phyloP scores from a whole-genome alignment of 192 early-diverging fungal species.

The Backusella morwellensis region DNA sequence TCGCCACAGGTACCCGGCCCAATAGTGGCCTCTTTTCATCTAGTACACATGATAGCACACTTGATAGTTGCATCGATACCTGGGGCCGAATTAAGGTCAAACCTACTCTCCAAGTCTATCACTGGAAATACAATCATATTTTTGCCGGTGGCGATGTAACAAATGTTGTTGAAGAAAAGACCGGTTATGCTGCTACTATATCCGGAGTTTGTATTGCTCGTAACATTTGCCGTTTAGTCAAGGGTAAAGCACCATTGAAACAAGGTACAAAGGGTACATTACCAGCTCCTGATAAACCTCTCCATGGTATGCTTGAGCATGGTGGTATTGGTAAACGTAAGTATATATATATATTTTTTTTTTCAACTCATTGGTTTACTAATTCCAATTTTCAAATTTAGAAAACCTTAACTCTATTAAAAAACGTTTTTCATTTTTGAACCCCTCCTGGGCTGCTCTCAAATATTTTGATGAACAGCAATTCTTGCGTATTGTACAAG shows the following conservation, averaged over 20 bases:
- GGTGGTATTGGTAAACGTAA: conserved; percentile 41
- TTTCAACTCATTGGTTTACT: not conserved
- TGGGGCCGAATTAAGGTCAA: conserved; percentile 36
- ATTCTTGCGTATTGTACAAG: conserved; percentile 33
- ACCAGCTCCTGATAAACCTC: conserved; percentile 33
- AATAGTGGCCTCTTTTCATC: conserved; percentile 21
- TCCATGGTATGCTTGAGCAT: conserved; percentile 28
- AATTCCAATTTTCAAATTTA: conserved; percentile 7
- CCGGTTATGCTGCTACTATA: conserved; percentile 40
- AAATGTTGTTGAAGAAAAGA: conserved; percentile 45
- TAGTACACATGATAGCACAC: not conserved
- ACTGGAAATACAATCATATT: conserved; percentile 33
- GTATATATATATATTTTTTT: conserved; percentile 6
- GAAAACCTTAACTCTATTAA: conserved; percentile 29
- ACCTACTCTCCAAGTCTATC: conserved; percentile 39
- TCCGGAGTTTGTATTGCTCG: conserved; percentile 37
- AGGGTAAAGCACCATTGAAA: conserved; percentile 34
- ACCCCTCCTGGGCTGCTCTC: conserved; percentile 37
- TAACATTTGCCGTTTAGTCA: conserved; percentile 39
- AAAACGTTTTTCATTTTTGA: conserved; percentile 34
- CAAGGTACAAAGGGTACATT: conserved; percentile 34
- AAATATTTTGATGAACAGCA: conserved; percentile 40
- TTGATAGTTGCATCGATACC: conserved; percentile 29
- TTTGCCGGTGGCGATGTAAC: conserved; percentile 46
- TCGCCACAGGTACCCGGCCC: conserved; percentile 31